Conservation (phyloP, 1,284 basidiomycete genomes). For the Cystobasidiaceae sp. region DNA sequence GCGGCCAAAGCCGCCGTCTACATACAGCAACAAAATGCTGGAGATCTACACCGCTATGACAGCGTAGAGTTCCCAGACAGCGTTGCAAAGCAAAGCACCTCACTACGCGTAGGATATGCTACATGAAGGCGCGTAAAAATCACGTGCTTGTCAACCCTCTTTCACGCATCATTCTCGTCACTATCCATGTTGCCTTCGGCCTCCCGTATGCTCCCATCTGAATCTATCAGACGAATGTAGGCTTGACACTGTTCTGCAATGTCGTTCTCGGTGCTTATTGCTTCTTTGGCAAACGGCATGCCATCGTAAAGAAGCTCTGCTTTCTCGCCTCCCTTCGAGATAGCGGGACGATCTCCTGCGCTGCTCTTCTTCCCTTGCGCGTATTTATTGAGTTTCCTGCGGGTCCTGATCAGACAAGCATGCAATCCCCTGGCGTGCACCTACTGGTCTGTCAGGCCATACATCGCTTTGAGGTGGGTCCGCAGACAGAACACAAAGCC, state of each 20-base stretch:
- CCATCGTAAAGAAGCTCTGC: slow-evolving; percentile 64
- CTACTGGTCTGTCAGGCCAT: slow-evolving; percentile 80
- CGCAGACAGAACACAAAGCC: slow-evolving; percentile 78
- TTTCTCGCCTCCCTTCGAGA: slow-evolving; percentile 48
- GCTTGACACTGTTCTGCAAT: not conserved
- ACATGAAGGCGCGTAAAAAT: no score
- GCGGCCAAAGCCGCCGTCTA: no score
- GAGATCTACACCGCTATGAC: no score
- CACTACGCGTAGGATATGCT: no score
- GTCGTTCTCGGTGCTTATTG: slow-evolving; percentile 55
- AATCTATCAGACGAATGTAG: slow-evolving; percentile 24
- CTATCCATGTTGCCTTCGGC: slow-evolving; percentile 2
- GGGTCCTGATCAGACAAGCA: no score
- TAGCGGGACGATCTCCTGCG: slow-evolving; percentile 66
- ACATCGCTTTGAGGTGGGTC: slow-evolving; percentile 70
- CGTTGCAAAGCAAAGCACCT: no score
- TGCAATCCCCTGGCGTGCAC: no score
- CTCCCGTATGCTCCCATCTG: slow-evolving; percentile 25
- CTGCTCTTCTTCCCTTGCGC: slow-evolving; percentile 76
- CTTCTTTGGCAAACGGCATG: slow-evolving; percentile 59
- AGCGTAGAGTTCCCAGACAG: no score
- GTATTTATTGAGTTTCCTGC: slow-evolving; percentile 86
- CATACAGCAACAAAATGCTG: no score
- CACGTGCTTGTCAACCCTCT: no score
- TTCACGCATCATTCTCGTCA: slow-evolving; percentile 5